phyloP scores from a whole-genome alignment of 148 eudicot species.

The Vaccinium darrowii region DNA sequence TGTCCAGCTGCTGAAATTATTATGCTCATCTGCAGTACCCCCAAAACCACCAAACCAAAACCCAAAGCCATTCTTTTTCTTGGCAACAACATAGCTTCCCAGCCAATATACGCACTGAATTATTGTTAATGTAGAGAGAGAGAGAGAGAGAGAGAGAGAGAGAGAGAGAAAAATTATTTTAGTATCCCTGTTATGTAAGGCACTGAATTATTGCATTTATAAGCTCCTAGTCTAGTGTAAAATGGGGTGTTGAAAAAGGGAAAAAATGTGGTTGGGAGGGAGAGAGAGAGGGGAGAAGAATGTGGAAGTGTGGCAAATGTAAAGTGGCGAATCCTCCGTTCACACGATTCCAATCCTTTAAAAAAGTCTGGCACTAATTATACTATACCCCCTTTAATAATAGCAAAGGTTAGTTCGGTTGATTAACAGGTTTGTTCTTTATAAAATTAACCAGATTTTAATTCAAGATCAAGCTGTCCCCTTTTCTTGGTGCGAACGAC shows the following conservation, averaged over 20 bases:
- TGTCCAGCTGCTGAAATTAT: neutral
- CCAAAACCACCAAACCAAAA: neutral
- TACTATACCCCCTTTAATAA: neutral
- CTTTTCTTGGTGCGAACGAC: too few relatives aligned
- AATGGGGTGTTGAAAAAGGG: neutral
- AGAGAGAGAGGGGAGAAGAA: neutral
- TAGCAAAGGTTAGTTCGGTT: fast-evolving
- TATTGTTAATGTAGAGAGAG: neutral
- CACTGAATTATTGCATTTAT: neutral
- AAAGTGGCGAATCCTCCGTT: neutral
- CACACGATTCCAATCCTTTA: neutral
- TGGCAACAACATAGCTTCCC: neutral
- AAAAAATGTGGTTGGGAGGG: neutral
- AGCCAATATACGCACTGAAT: neutral
- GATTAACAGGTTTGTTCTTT: too few relatives aligned
- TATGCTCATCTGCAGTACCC: neutral
- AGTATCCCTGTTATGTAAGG: neutral
- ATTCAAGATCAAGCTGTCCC: too few relatives aligned
- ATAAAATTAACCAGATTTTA: too few relatives aligned
- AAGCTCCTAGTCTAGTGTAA: neutral
- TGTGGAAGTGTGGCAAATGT: neutral
- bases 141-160: neutral
- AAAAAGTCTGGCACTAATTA: neutral
- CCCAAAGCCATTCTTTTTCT: neutral
- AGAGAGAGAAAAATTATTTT: too few relatives aligned